Conservation (phyloP, 2,329 filamentous ascomycete genomes). For the Aureobasidium sp. region DNA sequence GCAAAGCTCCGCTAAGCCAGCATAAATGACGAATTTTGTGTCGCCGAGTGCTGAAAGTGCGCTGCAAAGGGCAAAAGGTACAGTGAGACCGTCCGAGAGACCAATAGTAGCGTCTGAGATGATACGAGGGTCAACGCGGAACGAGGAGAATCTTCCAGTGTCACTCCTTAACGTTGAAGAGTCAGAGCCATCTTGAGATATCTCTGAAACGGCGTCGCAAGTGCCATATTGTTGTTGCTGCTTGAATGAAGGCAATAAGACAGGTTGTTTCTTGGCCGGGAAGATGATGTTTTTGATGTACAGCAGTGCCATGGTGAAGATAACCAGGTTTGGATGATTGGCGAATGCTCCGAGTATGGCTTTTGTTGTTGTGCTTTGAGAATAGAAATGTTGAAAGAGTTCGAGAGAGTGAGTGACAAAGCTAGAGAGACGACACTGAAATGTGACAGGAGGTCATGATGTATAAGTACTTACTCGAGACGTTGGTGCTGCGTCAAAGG, state of each 20-base stretch:
- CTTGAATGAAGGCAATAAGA: neutral
- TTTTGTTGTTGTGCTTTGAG: neutral
- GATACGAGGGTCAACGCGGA: slow-evolving; percentile 31
- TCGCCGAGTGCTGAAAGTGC: slow-evolving; percentile 35
- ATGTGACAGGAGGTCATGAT: neutral
- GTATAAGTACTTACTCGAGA: neutral
- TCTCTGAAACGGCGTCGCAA: neutral
- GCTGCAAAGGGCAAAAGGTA: slow-evolving; percentile 38
- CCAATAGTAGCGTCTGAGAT: slow-evolving; percentile 41
- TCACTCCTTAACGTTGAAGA: neutral
- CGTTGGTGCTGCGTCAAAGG: slow-evolving; percentile 1
- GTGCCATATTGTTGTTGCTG: slow-evolving; percentile 9
- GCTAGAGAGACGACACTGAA: neutral
- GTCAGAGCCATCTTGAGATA: neutral
- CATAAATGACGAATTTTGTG: slow-evolving; percentile 34
- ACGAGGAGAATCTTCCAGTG: neutral
- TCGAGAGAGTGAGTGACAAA: neutral
- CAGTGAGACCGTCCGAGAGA: slow-evolving; percentile 37
- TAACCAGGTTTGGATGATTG: too few relatives aligned
- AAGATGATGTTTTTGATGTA: slow-evolving; percentile 9
- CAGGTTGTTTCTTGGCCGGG: neutral
- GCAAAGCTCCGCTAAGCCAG: slow-evolving; percentile 35
- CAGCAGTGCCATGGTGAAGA: slow-evolving; percentile 1
- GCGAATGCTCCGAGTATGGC: too few relatives aligned
- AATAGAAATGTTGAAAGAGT: neutral